Evolutionary conservation across 2,329 filamentous ascomycete genomes (phyloP).

Genomic region (Aspergillus udagawae): DNA sequence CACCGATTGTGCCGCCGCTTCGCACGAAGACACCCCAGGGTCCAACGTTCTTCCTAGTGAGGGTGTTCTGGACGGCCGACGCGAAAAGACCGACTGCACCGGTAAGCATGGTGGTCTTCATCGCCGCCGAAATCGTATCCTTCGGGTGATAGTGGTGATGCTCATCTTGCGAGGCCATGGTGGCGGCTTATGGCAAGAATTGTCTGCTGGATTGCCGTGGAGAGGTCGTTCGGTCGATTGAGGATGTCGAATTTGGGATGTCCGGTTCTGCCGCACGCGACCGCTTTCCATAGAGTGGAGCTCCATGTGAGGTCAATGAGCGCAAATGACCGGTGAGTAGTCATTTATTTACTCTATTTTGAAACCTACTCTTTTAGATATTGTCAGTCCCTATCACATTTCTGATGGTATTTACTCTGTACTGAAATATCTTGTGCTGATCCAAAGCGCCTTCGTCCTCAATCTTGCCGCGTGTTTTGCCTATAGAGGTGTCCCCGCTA

Average conservation of each 20-base stretch:
- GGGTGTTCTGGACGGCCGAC: conserved; percentile 79
- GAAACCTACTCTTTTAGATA: not conserved
- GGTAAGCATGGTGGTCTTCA: conserved; percentile 62
- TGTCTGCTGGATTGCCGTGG: conserved; percentile 21
- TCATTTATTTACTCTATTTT: not conserved
- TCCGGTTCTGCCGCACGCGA: conserved; percentile 22
- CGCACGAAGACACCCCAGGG: conserved; percentile 75
- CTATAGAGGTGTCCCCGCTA: conserved; percentile 25
- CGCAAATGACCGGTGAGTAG: conserved; percentile 1
- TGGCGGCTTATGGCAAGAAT: conserved; percentile 25
- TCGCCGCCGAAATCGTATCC: conserved; percentile 67
- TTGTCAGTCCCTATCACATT: not conserved
- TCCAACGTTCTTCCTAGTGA: conserved; percentile 77
- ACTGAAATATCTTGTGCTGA: not conserved
- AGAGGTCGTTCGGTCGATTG: conserved; percentile 18
- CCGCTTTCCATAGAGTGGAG: conserved; percentile 22
- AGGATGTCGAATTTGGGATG: conserved; percentile 24
- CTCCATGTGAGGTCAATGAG: conserved; percentile 9
- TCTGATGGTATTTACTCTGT: not conserved
- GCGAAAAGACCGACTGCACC: conserved; percentile 66
- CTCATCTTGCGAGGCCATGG: conserved; percentile 47
- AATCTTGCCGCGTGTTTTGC: conserved; percentile 20
- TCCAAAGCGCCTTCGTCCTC: not conserved
- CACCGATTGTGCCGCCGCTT: conserved; percentile 68
- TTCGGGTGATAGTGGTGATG: conserved; percentile 62